These are phyloP conservation scores for Thermomyces lanuginosus DNA, from an alignment of 2,329 filamentous ascomycete species.

Conservation along the genomic window DNA sequence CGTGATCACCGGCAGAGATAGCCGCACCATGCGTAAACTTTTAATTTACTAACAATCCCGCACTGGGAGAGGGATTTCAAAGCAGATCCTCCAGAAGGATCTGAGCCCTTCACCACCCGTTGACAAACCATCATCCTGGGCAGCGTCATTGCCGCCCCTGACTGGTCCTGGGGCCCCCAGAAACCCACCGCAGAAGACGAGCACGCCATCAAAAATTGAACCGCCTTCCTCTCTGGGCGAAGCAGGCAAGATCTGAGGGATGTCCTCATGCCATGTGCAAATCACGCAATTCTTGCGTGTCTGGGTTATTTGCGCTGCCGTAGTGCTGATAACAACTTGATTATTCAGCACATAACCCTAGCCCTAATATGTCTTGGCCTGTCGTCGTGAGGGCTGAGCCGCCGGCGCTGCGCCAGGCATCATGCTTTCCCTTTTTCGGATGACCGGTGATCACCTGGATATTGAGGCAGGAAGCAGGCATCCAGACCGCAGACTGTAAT, in stretches of 20 bases:
- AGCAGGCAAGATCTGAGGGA: conserved; percentile 13
- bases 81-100: too few species aligned
- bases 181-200: conserved; percentile 5
- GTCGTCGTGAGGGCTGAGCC: too few species aligned
- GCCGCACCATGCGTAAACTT: background rate
- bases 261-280: conserved; percentile 16
- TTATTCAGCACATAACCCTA: conserved; percentile 4
- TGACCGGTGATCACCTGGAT: too few species aligned
- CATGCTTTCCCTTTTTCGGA: too few species aligned
- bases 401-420: too few species aligned
- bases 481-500: too few species aligned
- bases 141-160: conserved; percentile 2
- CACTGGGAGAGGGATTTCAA: background rate
- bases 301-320: conserved; percentile 9
- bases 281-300: conserved; percentile 26
- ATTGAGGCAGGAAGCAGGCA: too few species aligned
- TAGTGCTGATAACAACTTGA: conserved; percentile 12
- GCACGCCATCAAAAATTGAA: conserved; percentile 7
- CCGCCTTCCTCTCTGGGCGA: conserved; percentile 13
- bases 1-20: conserved; percentile 1
- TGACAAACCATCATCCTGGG: conserved; percentile 6
- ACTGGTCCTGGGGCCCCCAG: conserved; percentile 1
- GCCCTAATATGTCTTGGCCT: conserved; percentile 7
- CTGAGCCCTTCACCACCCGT: too few species aligned
- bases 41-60: background rate